Evolutionary conservation across 805 yeast genomes (phyloP).

Genomic region (Candida quercuum): DNA sequence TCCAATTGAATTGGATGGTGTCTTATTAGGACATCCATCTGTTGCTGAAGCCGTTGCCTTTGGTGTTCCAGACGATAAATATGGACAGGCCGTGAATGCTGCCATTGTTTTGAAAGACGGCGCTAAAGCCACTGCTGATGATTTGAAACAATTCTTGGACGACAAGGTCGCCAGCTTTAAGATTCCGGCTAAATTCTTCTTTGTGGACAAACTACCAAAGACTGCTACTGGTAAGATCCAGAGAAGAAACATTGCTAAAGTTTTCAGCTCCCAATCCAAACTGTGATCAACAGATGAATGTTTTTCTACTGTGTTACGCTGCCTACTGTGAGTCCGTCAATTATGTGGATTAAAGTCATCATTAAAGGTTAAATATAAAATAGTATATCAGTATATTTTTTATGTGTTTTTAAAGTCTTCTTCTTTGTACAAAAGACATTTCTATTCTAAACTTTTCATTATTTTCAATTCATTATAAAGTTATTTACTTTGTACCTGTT

Average conservation of each 20-base stretch:
- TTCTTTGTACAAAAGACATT: neutral
- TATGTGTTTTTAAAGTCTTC: neutral
- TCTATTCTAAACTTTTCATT: neutral
- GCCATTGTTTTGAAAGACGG: conserved; percentile 54
- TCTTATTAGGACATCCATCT: conserved; percentile 53
- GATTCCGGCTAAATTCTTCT: conserved; percentile 51
- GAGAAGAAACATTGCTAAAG: conserved; percentile 54
- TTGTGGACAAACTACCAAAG: conserved; percentile 62
- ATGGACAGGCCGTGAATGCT: conserved; percentile 69
- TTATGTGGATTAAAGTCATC: neutral
- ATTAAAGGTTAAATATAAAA: neutral
- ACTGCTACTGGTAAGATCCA: conserved; percentile 78
- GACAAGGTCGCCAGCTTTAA: conserved; percentile 50
- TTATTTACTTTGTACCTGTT: too few relatives aligned
- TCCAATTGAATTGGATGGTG: conserved; percentile 65
- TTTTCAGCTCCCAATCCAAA: conserved; percentile 35
- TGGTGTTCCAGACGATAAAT: conserved; percentile 61
- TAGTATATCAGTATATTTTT: neutral
- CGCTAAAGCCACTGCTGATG: conserved; percentile 31
- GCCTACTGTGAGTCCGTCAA: too few relatives aligned
- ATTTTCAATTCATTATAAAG: too few relatives aligned
- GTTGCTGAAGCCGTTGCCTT: conserved; percentile 67
- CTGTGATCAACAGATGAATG: too few relatives aligned
- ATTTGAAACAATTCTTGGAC: conserved; percentile 40
- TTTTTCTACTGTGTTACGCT: too few relatives aligned